Percentiles rank a stretch among this genome's conserved stretches.
Conservation (phyloP, 805 yeast species). For the Starmerella powellii region DNA sequence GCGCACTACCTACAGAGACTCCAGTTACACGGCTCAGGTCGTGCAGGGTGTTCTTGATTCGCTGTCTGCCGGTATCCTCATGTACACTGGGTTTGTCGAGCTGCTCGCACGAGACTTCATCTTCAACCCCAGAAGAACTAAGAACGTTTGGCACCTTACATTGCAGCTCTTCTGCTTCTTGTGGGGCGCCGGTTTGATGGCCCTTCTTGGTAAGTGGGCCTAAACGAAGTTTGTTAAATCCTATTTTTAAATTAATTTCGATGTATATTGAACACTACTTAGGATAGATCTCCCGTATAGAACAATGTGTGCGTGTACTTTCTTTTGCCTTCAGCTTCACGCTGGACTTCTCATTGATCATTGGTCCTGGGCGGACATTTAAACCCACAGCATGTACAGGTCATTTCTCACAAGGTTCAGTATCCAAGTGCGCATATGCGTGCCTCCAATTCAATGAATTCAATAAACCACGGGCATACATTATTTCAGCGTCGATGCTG, state of each 20-base stretch:
- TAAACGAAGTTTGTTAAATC: slow-evolving; percentile 21
- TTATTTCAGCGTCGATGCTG: no score
- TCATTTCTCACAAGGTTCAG: no score
- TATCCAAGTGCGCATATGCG: no score
- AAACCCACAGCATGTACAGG: no score
- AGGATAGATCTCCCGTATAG: no score
- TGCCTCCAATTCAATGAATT: no score
- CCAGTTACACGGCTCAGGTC: slow-evolving; percentile 42
- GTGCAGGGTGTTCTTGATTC: slow-evolving; percentile 57
- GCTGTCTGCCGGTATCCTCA: slow-evolving; percentile 57
- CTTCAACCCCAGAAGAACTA: slow-evolving; percentile 33
- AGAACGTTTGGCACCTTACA: slow-evolving; percentile 34
- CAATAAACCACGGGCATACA: no score
- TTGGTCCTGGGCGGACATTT: not conserved
- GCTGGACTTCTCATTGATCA: not conserved
- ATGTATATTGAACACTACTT: not conserved
- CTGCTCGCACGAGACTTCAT: slow-evolving; percentile 63
- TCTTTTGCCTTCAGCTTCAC: no score
- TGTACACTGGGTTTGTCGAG: slow-evolving; percentile 65
- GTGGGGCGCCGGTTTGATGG: slow-evolving; percentile 59
- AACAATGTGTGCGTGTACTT: no score
- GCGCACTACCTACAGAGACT: slow-evolving; percentile 43
- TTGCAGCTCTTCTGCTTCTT: slow-evolving; percentile 36
- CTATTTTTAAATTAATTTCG: not conserved
- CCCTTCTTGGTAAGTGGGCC: slow-evolving; percentile 68